Conservation (phyloP, 441 rosid genomes). For the Arabidopsis lyrata region DNA sequence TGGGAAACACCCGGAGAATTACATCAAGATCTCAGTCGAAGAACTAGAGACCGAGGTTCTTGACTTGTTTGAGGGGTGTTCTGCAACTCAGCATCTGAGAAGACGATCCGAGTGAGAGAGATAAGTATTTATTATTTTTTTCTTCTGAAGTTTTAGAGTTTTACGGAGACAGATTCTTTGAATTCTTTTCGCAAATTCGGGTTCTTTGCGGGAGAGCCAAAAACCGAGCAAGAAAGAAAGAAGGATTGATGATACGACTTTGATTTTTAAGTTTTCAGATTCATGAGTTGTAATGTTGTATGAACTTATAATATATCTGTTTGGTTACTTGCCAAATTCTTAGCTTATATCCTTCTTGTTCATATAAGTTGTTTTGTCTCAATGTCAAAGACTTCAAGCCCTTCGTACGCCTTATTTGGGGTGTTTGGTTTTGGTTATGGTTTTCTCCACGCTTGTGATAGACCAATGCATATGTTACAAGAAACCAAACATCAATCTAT, state of each 20-base stretch:
- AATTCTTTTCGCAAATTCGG: conserved; percentile 37
- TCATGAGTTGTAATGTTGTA: conserved; percentile 42
- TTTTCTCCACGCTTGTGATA: background rate
- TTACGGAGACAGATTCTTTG: conserved; percentile 41
- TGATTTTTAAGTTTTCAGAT: conserved; percentile 32
- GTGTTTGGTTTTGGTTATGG: background rate
- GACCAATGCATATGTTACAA: background rate
- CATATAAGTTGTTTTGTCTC: conserved; percentile 29
- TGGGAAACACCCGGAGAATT: conserved; percentile 91
- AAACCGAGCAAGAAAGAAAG: conserved; percentile 16
- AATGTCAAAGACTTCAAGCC: conserved; percentile 9
- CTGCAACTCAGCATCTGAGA: conserved; percentile 78
- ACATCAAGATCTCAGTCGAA: conserved; percentile 85
- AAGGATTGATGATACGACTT: conserved; percentile 31
- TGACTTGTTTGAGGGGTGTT: conserved; percentile 91
- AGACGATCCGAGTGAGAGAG: conserved; percentile 70
- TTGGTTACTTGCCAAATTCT: conserved; percentile 42
- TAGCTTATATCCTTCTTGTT: conserved; percentile 30
- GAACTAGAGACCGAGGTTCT: conserved; percentile 84
- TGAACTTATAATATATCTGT: conserved; percentile 26
- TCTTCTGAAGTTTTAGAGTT: conserved; percentile 18
- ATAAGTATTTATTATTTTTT: conserved; percentile 30
- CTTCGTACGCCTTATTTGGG: conserved; percentile 4
- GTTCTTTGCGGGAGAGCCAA: conserved; percentile 36
- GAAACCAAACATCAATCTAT: background rate